Percentiles rank a stretch among this genome's conserved stretches.
Conservation (phyloP, 139 green algal genomes). For the Chlamydomonas urium region DNA sequence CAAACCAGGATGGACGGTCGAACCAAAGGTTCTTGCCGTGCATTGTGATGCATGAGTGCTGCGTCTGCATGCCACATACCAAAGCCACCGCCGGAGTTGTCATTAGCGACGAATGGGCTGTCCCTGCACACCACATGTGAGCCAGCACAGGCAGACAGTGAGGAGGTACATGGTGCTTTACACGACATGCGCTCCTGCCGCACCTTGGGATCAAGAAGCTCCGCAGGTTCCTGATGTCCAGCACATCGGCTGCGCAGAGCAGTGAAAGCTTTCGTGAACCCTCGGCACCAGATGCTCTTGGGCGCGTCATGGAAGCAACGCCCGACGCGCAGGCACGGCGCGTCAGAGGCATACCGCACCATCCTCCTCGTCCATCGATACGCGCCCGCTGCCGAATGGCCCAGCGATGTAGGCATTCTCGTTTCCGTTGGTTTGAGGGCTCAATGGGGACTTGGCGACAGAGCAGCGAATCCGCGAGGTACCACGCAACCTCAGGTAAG, state of each 20-base stretch:
- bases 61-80: slow-evolving; percentile 42
- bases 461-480: too few relatives aligned
- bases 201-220: slow-evolving; percentile 7
- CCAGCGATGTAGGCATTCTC: slow-evolving; percentile 1
- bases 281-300: neutral
- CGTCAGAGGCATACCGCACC: neutral
- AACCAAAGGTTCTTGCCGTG: neutral
- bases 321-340: neutral
- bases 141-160: neutral
- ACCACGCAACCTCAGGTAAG: too few relatives aligned
- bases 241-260: neutral
- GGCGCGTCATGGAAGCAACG: neutral
- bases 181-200: neutral
- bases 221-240: neutral
- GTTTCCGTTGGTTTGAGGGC: too few relatives aligned
- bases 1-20: neutral
- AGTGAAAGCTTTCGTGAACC: neutral
- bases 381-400: neutral
- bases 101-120: slow-evolving; percentile 61
- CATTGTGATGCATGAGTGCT: neutral
- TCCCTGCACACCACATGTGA: slow-evolving; percentile 36
- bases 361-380: neutral
- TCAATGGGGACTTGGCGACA: too few relatives aligned
- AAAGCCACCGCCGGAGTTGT: slow-evolving; percentile 83
- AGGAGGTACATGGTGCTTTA: neutral